These are phyloP conservation scores for Favolaschia claudopus DNA, from an alignment of 768 basidiomycete genomes.

Conservation along the genomic window DNA sequence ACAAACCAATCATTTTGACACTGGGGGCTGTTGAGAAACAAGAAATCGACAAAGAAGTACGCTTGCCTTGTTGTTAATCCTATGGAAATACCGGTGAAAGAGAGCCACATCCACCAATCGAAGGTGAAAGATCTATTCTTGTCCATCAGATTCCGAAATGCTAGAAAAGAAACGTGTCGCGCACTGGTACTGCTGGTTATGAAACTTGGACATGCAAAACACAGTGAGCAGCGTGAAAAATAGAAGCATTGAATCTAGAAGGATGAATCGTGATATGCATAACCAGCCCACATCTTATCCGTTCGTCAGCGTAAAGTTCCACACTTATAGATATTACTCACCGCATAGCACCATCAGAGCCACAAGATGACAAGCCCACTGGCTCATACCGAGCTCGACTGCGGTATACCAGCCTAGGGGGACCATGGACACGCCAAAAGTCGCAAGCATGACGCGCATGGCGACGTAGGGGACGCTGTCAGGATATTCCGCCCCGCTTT, in stretches of 20 bases:
- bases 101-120: slow-evolving; percentile 98
- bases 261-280: slow-evolving; percentile 95
- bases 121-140: slow-evolving; percentile 85
- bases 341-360: slow-evolving; percentile 94
- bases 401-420: slow-evolving; percentile 98
- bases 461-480: slow-evolving; percentile 88
- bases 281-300: slow-evolving; percentile 91
- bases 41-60: background rate
- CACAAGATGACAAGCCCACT: slow-evolving; percentile 89
- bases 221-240: slow-evolving; percentile 99
- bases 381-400: slow-evolving; percentile 91
- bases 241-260: slow-evolving; percentile 97
- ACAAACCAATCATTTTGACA: slow-evolving; percentile 95
- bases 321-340: slow-evolving; percentile 43
- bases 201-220: slow-evolving; percentile 94
- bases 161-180: slow-evolving; percentile 35
- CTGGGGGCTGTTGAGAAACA: slow-evolving; percentile 47
- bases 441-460: slow-evolving; percentile 95
- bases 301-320: background rate
- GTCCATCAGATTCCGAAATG: slow-evolving; percentile 17
- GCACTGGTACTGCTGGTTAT: slow-evolving; percentile 94
- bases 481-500: slow-evolving; percentile 88
- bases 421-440: slow-evolving; percentile 94
- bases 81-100: slow-evolving; percentile 93
- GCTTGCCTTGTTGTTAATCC: slow-evolving; percentile 90